Evolutionary conservation across 2,329 filamentous ascomycete species (phyloP).

Genomic region (Lachnellula willkommii): DNA sequence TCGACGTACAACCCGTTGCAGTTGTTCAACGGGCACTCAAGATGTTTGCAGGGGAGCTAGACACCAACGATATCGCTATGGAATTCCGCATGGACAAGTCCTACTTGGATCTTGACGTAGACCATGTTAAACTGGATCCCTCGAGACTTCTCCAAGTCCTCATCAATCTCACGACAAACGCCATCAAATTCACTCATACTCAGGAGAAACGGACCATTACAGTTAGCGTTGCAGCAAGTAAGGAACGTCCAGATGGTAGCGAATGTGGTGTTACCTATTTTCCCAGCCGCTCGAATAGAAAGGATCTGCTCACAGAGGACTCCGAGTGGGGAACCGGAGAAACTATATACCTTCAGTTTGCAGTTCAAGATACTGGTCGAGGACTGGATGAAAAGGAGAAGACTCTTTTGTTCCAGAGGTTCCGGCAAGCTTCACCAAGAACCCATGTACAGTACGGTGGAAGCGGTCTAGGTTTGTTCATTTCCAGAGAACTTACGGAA

Average conservation of each 20-base stretch:
- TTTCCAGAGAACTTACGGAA: constrained; percentile 71
- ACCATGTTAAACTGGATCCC: constrained; percentile 71
- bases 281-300: constrained; percentile 29
- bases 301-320: constrained; percentile 24
- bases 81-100: constrained; percentile 64
- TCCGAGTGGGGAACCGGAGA: constrained; percentile 63
- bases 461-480: constrained; percentile 73
- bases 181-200: constrained; percentile 73
- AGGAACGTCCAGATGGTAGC: constrained; percentile 44
- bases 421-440: constrained; percentile 73
- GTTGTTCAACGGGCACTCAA: constrained; percentile 66
- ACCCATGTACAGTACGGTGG: constrained; percentile 79
- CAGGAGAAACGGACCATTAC: constrained; percentile 50
- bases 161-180: constrained; percentile 77
- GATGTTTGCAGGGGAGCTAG: constrained; percentile 74
- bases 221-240: constrained; percentile 33
- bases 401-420: constrained; percentile 70
- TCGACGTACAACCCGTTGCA: constrained; percentile 58
- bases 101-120: constrained; percentile 57
- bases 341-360: constrained; percentile 65
- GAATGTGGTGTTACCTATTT: constrained; percentile 31
- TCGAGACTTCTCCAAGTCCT: constrained; percentile 73
- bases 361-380: constrained; percentile 72
- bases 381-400: constrained; percentile 67
- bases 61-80: constrained; percentile 66